Base-by-base conservation (phyloP, 805 yeast genomes). In the Barnettozyma wickerhamii region DNA sequence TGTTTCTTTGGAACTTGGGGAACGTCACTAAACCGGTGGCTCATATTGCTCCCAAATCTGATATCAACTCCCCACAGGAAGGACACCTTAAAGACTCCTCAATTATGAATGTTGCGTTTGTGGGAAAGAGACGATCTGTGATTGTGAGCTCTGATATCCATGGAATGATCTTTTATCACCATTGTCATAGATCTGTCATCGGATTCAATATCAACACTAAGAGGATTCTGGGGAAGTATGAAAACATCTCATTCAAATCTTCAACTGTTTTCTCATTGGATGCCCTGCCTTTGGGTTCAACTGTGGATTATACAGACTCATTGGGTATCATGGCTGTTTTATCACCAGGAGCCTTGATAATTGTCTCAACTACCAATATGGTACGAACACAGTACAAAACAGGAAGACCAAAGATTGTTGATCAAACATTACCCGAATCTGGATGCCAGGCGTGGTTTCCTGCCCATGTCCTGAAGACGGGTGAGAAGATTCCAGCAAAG, bases 391-490 rank as follows among this genome's bases (percentile, higher is more conserved):
- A 81, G 48, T 71, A 72, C 56, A 76, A 71, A 53, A 58, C 71
- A 4, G 75, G 75, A 0, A 68, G 67, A 41, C 77, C 84, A 5
- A 71, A 65, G 38, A 54, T 53, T 1, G 47, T 60, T 7, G 51
- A 62, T 19, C 53, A 50, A 5, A 33, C 62, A 0, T 41, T 58
- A 27, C 65, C 64, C 0, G 40, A 62, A 20, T 50, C 69, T 9
- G 84, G 81, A 0, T 66, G 75, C 43, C 52, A 80, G 7, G 60
- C 73, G 13, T 83, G 91, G 93, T 80, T 67, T 49, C 93, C 93
- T 0, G 73, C 71, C 10, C 59, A 65, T 4, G 51, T 52, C 9
- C 44, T 41, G 26, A 48, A 47, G 13, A 54, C 53, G 21, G 51
- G 59, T 7, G 37, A 27, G 17, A 41, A 31, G 55, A 50, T 50